Conservation (phyloP, 495 filamentous ascomycete species). For the Penicillium longicatenatum region DNA sequence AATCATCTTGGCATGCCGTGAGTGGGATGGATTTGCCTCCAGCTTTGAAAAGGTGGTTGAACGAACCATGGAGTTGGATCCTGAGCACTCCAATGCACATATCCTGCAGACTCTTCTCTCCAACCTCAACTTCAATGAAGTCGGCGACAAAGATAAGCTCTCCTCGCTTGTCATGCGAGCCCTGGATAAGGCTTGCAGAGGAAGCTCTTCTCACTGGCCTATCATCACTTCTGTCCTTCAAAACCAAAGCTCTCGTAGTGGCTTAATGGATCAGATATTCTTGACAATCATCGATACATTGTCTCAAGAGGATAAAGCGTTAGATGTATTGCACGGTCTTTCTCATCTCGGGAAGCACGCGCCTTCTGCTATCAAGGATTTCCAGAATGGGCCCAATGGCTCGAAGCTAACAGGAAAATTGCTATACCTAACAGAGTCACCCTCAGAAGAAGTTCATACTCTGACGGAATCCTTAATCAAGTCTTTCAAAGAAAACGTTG, state of each 20-base stretch:
- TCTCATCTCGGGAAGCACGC: constrained; percentile 39
- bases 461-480: constrained; percentile 48
- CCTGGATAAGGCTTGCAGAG: constrained; percentile 38
- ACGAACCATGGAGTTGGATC: constrained; percentile 38
- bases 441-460: constrained; percentile 54
- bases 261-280: constrained; percentile 46
- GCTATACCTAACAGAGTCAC: constrained; percentile 57
- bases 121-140: constrained; percentile 42
- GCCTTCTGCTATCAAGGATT: constrained; percentile 37
- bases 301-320: constrained; percentile 33
- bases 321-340: constrained; percentile 43
- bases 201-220: constrained; percentile 44
- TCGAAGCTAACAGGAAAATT: constrained; percentile 57
- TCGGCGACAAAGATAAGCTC: constrained; percentile 36
- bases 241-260: constrained; percentile 44
- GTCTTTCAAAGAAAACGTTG: constrained; percentile 40
- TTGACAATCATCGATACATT: constrained; percentile 39
- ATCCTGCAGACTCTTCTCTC: constrained; percentile 46
- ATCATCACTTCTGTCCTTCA: constrained; percentile 48
- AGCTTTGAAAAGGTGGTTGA: constrained; percentile 45
- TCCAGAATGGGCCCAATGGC: constrained; percentile 49
- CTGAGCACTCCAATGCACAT: constrained; percentile 39
- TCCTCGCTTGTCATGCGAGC: constrained; percentile 40
- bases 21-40: constrained; percentile 43
- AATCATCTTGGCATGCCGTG: constrained; percentile 40